Base-by-base conservation (phyloP, 495 filamentous ascomycete genomes). In the Hyphodiscus hymeniophilus region DNA sequence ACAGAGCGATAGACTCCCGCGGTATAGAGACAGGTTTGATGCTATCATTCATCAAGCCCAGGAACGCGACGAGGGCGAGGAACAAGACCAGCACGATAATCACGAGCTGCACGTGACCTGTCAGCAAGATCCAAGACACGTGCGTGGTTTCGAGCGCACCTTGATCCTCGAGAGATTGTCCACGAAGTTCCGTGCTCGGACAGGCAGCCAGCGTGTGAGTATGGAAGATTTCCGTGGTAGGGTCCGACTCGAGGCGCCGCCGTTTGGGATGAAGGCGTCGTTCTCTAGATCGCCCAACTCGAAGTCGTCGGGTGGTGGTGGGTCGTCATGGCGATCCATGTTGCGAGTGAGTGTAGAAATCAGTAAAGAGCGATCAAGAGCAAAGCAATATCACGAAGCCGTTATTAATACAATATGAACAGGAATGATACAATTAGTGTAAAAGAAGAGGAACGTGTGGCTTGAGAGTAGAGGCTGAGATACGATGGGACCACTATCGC, bases 61-160 rank as follows among this genome's bases (percentile, higher is more conserved):
- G 18, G n/a, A 41, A 41, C 6, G 42, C 16, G 7, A 49, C 10
- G 15, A 41, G 24, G 5, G 38, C 26, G 16, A 38, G n/a, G 34
- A 38, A 38, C 7, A 17, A 15, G 15, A 11, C 18, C 3, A 42
- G 26, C 5, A 42, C 17, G n/a, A 42, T 7, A 13, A 42, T 39
- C 47, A 49, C 38, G 10, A 49, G 38, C 47, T 49, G 22, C 47
- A 49, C 47, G 47, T 49, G 47, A 49, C 28, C 20, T 8, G 30
- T 33, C 30, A 33, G 30, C n/a, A 33, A 33, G 30, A n/a, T 7
- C n/a, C 30, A 7, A 33, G 30, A 33, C n/a, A 23, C 16, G 23
- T 18, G 8, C 3, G n/a, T 15, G 18, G 28, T 13, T 13, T n/a
- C 8, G 12, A 31, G 21, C 47, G 2, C n/a, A 49, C 47, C 38